Conservation (phyloP, 495 filamentous ascomycete genomes). For the Lindgomyces ingoldianus region DNA sequence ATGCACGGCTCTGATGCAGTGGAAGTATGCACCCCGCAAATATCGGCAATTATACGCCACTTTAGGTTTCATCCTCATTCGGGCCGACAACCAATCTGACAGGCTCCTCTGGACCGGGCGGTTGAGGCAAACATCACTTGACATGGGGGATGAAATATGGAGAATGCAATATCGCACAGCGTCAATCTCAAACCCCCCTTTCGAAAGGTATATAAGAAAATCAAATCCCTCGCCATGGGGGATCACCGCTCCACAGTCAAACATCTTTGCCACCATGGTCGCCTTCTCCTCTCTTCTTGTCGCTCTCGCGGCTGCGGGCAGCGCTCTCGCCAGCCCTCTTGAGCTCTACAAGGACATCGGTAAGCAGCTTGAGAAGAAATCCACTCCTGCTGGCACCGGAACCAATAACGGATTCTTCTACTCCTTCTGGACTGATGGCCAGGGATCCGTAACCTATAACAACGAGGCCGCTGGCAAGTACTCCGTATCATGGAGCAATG, state of each 20-base stretch:
- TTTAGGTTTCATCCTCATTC: neutral
- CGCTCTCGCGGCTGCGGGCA: conserved; percentile 11
- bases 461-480: conserved; percentile 38
- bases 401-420: conserved; percentile 40
- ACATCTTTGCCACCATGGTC: conserved; percentile 16
- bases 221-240: neutral
- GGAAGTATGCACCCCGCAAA: conserved; percentile 26
- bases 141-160: conserved; percentile 1
- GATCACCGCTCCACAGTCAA: conserved; percentile 2
- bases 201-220: conserved; percentile 6
- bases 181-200: neutral
- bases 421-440: conserved; percentile 40
- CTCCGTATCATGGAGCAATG: conserved; percentile 34
- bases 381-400: conserved; percentile 21
- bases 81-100: neutral
- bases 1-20: neutral
- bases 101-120: conserved; percentile 16
- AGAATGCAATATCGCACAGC: neutral
- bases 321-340: conserved; percentile 22
- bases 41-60: conserved; percentile 20
- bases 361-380: neutral
- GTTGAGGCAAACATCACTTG: conserved; percentile 1
- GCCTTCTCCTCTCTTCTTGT: conserved; percentile 24
- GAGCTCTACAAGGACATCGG: conserved; percentile 5
- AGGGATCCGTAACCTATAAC: conserved; percentile 35